Evolutionary conservation across 352 stramenopile genomes (phyloP).

Genomic region (Globisporangium ultimum): DNA sequence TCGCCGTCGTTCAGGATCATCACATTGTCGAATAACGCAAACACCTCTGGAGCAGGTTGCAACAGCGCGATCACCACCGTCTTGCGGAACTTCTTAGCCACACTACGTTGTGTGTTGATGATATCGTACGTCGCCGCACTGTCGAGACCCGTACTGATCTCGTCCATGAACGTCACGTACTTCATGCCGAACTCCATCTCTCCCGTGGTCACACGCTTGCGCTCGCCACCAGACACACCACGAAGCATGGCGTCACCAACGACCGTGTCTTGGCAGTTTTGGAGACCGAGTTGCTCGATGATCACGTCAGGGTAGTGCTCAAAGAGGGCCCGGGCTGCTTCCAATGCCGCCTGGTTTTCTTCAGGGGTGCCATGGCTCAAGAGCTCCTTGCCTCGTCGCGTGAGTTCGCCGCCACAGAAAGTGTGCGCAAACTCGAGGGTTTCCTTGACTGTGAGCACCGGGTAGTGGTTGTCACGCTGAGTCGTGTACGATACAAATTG

Average conservation of each 20-base stretch:
- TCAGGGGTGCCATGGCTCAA: conserved; percentile 19
- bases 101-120: conserved; percentile 37
- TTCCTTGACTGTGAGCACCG: conserved; percentile 1
- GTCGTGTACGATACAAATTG: conserved; percentile 22
- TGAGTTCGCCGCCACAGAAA: conserved; percentile 29
- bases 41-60: conserved; percentile 59
- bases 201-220: conserved; percentile 25
- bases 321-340: conserved; percentile 9
- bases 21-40: conserved; percentile 48
- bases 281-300: background rate
- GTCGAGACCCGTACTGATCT: conserved; percentile 60
- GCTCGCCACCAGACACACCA: conserved; percentile 51
- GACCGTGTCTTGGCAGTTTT: conserved; percentile 24
- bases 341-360: conserved; percentile 13
- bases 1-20: conserved; percentile 43
- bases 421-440: conserved; percentile 45
- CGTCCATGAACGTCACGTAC: conserved; percentile 70
- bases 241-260: conserved; percentile 33
- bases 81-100: conserved; percentile 43
- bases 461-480: conserved; percentile 84
- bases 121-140: conserved; percentile 58
- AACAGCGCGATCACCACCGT: conserved; percentile 74
- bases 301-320: conserved; percentile 7
- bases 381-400: conserved; percentile 27
- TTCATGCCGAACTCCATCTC: conserved; percentile 70